A percentile compares a stretch with the other conserved stretches of the same genome.
phyloP scores from a whole-genome alignment of 306 rosid genomes.

The Vigna unguiculata region DNA sequence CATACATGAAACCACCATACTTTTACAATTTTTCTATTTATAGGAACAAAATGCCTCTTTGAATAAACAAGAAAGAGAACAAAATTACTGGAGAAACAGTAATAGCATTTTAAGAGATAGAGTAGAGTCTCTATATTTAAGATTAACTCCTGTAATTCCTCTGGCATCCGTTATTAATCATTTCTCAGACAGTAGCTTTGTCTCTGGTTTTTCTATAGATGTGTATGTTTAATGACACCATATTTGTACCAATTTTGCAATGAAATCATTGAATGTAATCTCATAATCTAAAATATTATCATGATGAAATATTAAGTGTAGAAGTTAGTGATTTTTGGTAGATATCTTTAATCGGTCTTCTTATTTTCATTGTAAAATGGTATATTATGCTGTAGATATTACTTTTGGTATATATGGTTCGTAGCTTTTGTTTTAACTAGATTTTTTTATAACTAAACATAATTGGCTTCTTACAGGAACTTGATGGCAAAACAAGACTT shows the following conservation, averaged over 20 bases:
- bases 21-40: neutral
- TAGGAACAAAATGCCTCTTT: too few species aligned
- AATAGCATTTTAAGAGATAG: neutral
- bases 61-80: neutral
- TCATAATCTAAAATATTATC: neutral
- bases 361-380: constrained; percentile 1
- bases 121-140: neutral
- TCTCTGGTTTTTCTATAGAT: neutral
- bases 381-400: neutral
- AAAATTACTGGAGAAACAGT: neutral
- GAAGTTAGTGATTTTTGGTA: constrained; percentile 12
- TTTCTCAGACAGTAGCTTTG: constrained; percentile 12
- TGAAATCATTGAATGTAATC: constrained; percentile 22
- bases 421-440: constrained; percentile 9
- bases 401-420: constrained; percentile 22
- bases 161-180: neutral
- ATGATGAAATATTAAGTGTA: constrained; percentile 3
- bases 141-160: constrained; percentile 7
- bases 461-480: constrained; percentile 68
- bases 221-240: neutral
- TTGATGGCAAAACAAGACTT: constrained; percentile 98
- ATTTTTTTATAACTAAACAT: constrained; percentile 11
- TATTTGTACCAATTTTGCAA: constrained; percentile 5
- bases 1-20: neutral
- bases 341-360: constrained; percentile 12